Evolutionary conservation across 352 stramenopile species (phyloP).

Genomic region (Peronospora farinosa): DNA sequence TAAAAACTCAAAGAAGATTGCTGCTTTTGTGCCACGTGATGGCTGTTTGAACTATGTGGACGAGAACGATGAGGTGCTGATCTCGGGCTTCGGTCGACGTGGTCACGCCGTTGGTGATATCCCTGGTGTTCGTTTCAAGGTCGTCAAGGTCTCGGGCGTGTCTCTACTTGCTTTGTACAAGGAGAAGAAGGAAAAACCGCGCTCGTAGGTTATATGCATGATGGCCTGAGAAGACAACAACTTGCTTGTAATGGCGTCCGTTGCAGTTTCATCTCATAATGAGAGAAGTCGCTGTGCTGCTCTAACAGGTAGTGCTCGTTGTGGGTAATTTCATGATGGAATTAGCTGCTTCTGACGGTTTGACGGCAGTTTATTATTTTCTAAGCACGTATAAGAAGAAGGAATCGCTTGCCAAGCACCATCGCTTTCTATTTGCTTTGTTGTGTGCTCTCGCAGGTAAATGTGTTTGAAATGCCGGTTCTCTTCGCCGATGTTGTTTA

Average conservation of each 20-base stretch:
- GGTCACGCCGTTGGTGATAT: constrained; percentile 99
- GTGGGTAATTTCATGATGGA: background rate
- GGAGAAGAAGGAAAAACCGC: constrained; percentile 99
- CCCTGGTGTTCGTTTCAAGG: constrained; percentile 99
- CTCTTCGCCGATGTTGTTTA: too few species aligned
- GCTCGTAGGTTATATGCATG: constrained; percentile 85
- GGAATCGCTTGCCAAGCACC: constrained; percentile 34
- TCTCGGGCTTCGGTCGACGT: constrained; percentile 98
- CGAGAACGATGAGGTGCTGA: constrained; percentile 99
- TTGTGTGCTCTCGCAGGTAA: background rate
- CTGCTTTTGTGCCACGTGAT: constrained; percentile 99
- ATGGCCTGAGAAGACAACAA: constrained; percentile 6
- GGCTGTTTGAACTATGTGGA: constrained; percentile 99
- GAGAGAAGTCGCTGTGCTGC: background rate
- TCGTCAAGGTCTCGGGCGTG: constrained; percentile 98
- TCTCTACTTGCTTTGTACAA: constrained; percentile 99
- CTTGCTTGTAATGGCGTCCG: constrained; percentile 6
- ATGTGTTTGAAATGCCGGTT: too few species aligned
- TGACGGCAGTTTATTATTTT: constrained; percentile 22
- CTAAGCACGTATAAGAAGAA: constrained; percentile 35
- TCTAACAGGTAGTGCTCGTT: background rate
- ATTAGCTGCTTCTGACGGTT: constrained; percentile 8
- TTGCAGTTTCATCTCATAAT: background rate
- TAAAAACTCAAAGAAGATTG: constrained; percentile 99
- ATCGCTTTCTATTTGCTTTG: constrained; percentile 4